Evolutionary conservation across 225 moss, liverwort and hornwort species (phyloP), one percentile per base, ranked within the genome.

Genomic region (Anthoceros angustus): DNA sequence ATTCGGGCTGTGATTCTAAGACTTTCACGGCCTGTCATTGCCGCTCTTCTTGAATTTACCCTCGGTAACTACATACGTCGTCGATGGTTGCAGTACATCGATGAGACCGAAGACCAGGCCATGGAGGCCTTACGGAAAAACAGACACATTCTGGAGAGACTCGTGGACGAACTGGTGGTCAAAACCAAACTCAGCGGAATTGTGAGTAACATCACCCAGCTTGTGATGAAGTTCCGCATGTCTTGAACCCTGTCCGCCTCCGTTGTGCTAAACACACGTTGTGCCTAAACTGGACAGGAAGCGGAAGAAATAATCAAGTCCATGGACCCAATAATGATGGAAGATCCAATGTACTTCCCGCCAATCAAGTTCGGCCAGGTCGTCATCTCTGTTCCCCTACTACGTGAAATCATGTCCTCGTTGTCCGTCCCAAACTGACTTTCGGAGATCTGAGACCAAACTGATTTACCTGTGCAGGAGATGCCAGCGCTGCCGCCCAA

Each of bases 131-230:
- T 98, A 75, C 78, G 71, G 43, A 82, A 83, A 70, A 92, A 98
- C 72, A 77, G 80, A 62, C 86, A 87, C 63, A 86, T 98, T 64
- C 67, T 98, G 72, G 86, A 77, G 62, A 80, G 65, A 68, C 87
- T 98, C 42, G 68, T 80, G 23, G 88, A 88, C 69, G 77, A 86
- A 66, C 80, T 98, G 42, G 69, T 87, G n/a, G 49, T 74, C 40
- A 98, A 65, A 69, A 92, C 86, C 20, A 98, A 98, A 71, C 55
- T 98, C 2, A 92, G 87, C 69, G 98, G 98, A 67, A 83, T 80
- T 75, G 98, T 98, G 82, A 84, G 98, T 83, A 41, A 55, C 12
- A 3, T 64, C 39, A 20, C 10, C 4, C 38, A 38, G 39, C n/a
- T 40, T 38, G 50, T 45, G 12, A 55, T 55, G 55, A 25, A 5